Base-by-base conservation (phyloP, 805 yeast species). In the Candida hungchunana region DNA sequence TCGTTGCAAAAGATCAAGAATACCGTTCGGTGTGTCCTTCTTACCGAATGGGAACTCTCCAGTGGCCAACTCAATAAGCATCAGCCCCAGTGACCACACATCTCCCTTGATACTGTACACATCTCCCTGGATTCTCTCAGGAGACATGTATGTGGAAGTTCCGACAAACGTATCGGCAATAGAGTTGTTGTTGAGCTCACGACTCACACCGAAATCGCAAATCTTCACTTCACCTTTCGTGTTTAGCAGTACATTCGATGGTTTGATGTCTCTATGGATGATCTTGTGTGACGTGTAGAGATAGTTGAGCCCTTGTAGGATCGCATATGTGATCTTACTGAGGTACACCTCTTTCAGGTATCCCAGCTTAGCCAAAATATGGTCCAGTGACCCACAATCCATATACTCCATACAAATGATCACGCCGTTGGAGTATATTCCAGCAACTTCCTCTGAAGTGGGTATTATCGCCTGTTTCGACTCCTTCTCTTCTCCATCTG, bases 121-220 rank as follows among this genome's bases (percentile, higher is more conserved):
- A 28, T 85, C 86, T 14, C 99, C 99, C 61, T 88, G 96, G 37
- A 93, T 90, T 44, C 99, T 72, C 53, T 93, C 99, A 0, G 99
- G 99, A 1, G 96, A 84, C 94, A 93, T 93, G 57, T 93, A 93
- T 0, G 95, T 87, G 1, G 96, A 87, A 0, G 99, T 93, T 1
- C 99, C 99, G 8, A 93, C 97, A 67, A 93, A 93, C 0, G 98
- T 93, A 53, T 93, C 96, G 0, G 97, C 98, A 40, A 93, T 74
- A 1, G 98, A 93, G 28, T 54, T 54, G 60, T 90, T 88, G 38
- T 86, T 84, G 34, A 93, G 69, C 55, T 88, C 96, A 42, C 96
- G 78, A 20, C 89, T 79, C 6, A 93, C 99, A 16, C 99, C 99
- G 64, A 93, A 93, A 61, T 93, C 99, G 62, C 97, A 89, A 17